A percentile compares a stretch with the other conserved stretches of the same genome.
Conservation (phyloP, 805 yeast genomes). For the Yamadazyma sp. region DNA sequence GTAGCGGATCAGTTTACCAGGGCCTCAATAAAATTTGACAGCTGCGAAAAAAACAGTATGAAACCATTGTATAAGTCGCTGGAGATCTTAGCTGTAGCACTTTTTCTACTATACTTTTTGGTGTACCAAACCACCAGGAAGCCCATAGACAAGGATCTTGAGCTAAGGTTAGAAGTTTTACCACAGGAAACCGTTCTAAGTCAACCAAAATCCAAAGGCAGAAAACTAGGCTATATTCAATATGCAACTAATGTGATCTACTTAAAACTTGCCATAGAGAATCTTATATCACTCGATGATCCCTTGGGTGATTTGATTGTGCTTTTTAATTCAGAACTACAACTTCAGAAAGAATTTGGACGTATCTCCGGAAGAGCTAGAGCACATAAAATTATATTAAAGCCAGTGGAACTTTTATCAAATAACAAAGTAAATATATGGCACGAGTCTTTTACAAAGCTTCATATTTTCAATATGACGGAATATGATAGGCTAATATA, state of each 20-base stretch:
- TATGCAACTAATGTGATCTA: constrained; percentile 56
- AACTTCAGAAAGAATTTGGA: constrained; percentile 12
- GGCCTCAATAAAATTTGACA: neutral
- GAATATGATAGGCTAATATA: constrained; percentile 53
- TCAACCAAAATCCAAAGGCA: constrained; percentile 10
- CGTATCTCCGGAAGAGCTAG: constrained; percentile 12
- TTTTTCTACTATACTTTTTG: constrained; percentile 19
- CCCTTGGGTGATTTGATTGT: constrained; percentile 44
- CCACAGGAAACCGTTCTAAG: constrained; percentile 21
- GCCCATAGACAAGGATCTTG: constrained; percentile 14
- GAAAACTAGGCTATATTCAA: constrained; percentile 52
- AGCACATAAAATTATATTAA: constrained; percentile 23
- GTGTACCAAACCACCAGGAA: constrained; percentile 17
- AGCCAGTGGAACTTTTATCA: constrained; percentile 15
- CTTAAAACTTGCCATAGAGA: constrained; percentile 50
- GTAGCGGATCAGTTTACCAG: neutral
- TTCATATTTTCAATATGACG: constrained; percentile 47
- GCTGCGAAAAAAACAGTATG: constrained; percentile 1
- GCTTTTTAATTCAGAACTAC: constrained; percentile 27
- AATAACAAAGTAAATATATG: constrained; percentile 27
- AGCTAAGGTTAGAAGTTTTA: constrained; percentile 17
- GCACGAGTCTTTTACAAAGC: constrained; percentile 53
- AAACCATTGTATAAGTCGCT: constrained; percentile 11
- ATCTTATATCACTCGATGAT: constrained; percentile 32
- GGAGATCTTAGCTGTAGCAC: constrained; percentile 22